phyloP scores from a whole-genome alignment of 768 basidiomycete genomes.

The Suillus discolor region DNA sequence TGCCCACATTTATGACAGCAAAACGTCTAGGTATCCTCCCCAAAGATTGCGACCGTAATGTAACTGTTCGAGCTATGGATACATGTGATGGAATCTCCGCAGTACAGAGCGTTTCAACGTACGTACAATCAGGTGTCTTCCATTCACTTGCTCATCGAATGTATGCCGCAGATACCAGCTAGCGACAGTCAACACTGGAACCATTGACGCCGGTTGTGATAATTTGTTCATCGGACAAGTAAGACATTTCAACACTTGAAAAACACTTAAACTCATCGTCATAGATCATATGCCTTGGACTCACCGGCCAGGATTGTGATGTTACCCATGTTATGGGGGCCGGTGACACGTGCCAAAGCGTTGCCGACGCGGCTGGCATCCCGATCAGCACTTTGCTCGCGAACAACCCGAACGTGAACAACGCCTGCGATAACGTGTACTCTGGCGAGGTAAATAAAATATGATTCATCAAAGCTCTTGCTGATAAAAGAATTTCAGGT shows the following conservation, averaged over 20 bases:
- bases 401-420: conserved; percentile 70
- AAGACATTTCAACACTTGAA: conserved; percentile 5
- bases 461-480: neutral
- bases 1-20: neutral
- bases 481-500: conserved; percentile 19
- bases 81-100: conserved; percentile 59
- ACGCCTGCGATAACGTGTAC: conserved; percentile 56
- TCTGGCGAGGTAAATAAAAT: conserved; percentile 50
- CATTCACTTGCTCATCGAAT: neutral
- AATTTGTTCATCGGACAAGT: conserved; percentile 58
- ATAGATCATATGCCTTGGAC: conserved; percentile 60
- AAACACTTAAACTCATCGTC: neutral
- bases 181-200: conserved; percentile 47
- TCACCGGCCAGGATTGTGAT: conserved; percentile 56
- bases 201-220: conserved; percentile 54
- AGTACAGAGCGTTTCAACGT: conserved; percentile 52
- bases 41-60: conserved; percentile 48
- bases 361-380: conserved; percentile 45
- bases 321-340: conserved; percentile 46
- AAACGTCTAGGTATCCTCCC: neutral
- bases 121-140: conserved; percentile 15
- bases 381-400: conserved; percentile 46
- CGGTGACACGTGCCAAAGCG: conserved; percentile 53
- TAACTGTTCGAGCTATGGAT: conserved; percentile 52
- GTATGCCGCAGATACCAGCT: conserved; percentile 62